Conservation (phyloP, 2,329 filamentous ascomycete genomes). For the Colletotrichum sp. region DNA sequence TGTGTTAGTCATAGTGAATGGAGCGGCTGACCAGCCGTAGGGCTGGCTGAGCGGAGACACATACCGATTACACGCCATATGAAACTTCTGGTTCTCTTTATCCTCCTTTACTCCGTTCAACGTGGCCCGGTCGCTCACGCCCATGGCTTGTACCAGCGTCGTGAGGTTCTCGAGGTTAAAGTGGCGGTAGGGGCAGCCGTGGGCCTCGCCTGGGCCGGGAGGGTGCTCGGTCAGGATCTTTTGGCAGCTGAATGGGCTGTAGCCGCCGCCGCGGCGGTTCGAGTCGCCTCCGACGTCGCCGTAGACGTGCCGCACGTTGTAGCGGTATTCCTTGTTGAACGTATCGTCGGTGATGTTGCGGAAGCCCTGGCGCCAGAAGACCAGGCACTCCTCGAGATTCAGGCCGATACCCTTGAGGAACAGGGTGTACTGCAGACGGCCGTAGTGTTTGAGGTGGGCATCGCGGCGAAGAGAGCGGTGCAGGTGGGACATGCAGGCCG, state of each 20-base stretch:
- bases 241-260: constrained; percentile 91
- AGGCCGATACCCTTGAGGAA: constrained; percentile 97
- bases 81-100: constrained; percentile 85
- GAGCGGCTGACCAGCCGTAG: not conserved
- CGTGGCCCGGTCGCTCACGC: constrained; percentile 78
- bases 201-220: constrained; percentile 84
- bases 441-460: constrained; percentile 90
- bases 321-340: constrained; percentile 97
- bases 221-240: constrained; percentile 91
- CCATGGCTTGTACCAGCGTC: constrained; percentile 75
- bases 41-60: constrained; percentile 27
- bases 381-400: constrained; percentile 85
- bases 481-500: constrained; percentile 91
- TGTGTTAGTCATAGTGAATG: constrained; percentile 13
- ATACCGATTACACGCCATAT: constrained; percentile 92
- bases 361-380: constrained; percentile 92
- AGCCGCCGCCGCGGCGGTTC: constrained; percentile 85
- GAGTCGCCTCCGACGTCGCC: constrained; percentile 94
- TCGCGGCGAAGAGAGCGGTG: constrained; percentile 87
- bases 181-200: constrained; percentile 96
- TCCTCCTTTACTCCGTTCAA: constrained; percentile 86
- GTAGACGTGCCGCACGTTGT: constrained; percentile 95
- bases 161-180: constrained; percentile 89
- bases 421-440: constrained; percentile 90
- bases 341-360: constrained; percentile 87